Evolutionary conservation across 768 basidiomycete species (phyloP).

Genomic region (Suillus discolor): DNA sequence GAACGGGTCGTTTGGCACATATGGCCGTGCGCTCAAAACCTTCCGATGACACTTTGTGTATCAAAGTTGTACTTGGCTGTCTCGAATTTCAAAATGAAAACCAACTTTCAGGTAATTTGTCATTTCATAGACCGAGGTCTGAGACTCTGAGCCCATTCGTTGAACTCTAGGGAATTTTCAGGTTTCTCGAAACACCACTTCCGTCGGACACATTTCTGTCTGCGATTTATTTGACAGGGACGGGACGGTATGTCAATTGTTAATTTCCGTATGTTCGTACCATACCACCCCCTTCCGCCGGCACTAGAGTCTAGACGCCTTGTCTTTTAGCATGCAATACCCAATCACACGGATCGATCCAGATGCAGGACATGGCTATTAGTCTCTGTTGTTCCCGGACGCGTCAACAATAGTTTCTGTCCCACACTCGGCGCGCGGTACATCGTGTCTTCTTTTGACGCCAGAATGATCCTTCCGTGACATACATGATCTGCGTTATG

Average conservation of each 20-base stretch:
- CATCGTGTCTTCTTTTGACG: background rate
- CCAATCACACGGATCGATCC: background rate
- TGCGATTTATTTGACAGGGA: background rate
- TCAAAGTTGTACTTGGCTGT: background rate
- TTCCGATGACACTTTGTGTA: background rate
- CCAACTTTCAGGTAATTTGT: background rate
- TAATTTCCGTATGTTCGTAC: background rate
- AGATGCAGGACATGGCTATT: background rate
- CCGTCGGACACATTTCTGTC: background rate
- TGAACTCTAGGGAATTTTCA: background rate
- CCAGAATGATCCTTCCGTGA: constrained; percentile 2
- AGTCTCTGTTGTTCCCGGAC: background rate
- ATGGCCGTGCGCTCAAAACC: background rate
- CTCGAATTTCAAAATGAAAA: background rate
- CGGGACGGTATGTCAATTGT: background rate
- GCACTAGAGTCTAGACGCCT: background rate
- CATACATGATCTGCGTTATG: constrained; percentile 1
- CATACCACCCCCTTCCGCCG: background rate
- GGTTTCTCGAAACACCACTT: background rate
- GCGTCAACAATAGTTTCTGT: background rate
- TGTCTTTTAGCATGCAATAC: background rate
- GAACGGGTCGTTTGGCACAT: background rate
- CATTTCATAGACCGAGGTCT: background rate
- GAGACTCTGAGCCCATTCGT: background rate
- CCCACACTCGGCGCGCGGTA: background rate